These are phyloP conservation scores for Tolypocladium album DNA, from an alignment of 2,329 filamentous ascomycete species.

Conservation along the genomic window DNA sequence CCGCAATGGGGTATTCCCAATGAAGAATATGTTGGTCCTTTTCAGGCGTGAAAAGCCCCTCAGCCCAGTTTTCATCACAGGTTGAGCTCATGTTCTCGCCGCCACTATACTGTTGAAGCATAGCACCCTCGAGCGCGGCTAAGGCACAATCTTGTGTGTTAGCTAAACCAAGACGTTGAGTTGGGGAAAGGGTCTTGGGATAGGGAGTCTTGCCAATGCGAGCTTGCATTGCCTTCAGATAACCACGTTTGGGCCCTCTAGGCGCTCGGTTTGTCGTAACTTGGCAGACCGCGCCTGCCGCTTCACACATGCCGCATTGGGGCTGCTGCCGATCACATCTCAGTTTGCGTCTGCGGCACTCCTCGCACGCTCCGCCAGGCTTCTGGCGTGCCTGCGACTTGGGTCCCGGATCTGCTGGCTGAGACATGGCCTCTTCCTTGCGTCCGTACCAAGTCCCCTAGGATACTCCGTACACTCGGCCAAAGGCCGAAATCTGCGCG, in stretches of 20 bases:
- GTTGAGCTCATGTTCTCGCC: not conserved
- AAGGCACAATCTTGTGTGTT: not conserved
- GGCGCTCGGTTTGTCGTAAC: constrained; percentile 1
- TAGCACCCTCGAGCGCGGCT: constrained; percentile 2
- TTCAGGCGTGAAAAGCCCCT: not conserved
- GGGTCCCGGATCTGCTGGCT: not conserved
- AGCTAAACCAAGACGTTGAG: not conserved
- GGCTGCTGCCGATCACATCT: constrained; percentile 5
- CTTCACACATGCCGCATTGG: constrained; percentile 2
- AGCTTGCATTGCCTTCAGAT: constrained; percentile 3
- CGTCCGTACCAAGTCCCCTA: not conserved
- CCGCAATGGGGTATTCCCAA: not conserved
- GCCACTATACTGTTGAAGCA: not conserved
- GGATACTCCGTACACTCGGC: not conserved
- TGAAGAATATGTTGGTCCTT: not conserved
- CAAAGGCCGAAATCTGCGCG: not conserved
- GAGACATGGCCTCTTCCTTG: not conserved
- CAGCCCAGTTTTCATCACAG: not conserved
- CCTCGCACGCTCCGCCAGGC: constrained; percentile 4
- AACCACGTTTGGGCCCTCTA: constrained; percentile 4
- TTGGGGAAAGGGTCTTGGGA: too few relatives aligned
- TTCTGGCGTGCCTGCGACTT: not conserved
- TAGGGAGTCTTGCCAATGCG: constrained; percentile 1
- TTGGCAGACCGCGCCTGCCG: constrained; percentile 2
- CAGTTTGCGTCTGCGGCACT: constrained; percentile 5